Base-by-base conservation (phyloP, 306 rosid genomes). In the Trifolium repens region DNA sequence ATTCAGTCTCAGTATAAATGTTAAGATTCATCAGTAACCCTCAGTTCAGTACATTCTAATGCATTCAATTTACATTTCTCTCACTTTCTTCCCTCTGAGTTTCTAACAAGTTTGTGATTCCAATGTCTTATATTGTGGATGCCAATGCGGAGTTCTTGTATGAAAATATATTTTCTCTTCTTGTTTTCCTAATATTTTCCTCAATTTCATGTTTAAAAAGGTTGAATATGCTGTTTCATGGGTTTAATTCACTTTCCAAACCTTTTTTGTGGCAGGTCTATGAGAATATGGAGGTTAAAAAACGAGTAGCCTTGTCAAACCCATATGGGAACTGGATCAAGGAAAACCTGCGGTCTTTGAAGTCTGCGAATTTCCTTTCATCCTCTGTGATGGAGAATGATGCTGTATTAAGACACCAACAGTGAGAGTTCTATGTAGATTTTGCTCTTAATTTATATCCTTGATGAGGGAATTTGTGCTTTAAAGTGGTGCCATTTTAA, bases 201-300 rank as follows among this genome's bases (percentile, higher is more conserved):
- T 37, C 27, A 17, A 47, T 66, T 52, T 46, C 53, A 30, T 72
- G 58, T 76, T 53, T 53, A 16, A 72, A 60, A 61, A 57, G 46
- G 59, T 49, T 30, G 46, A 72, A 14, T 76, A 32, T 70, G 46
- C 19, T 50, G 32, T 69, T 35, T 62, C 22, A 2, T 27, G 52
- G 67, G 59, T 70, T 78, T 71, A 32, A 53, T 53, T 83, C 32
- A 59, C 83, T 64, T 72, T 58, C 47, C 69, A 58, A 77, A 79
- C 55, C 63, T 79, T 78, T 81, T 54, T 24, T 76, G 72, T 84
- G 85, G 72, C 85, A 94, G 99, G 99, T 94, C 63, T 92, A 85
- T 74, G 99, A 94, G 89, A 94, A 94, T 86, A 89, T 91, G 5
- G 99, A 94, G 87, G 97, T 94, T 74, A 94, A 94, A 85, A 94